Percentiles rank a stretch among this genome's conserved stretches.
Evolutionary conservation across 371 early-diverging fungal species (phyloP).

Genomic region (Apophysomyces sp.): DNA sequence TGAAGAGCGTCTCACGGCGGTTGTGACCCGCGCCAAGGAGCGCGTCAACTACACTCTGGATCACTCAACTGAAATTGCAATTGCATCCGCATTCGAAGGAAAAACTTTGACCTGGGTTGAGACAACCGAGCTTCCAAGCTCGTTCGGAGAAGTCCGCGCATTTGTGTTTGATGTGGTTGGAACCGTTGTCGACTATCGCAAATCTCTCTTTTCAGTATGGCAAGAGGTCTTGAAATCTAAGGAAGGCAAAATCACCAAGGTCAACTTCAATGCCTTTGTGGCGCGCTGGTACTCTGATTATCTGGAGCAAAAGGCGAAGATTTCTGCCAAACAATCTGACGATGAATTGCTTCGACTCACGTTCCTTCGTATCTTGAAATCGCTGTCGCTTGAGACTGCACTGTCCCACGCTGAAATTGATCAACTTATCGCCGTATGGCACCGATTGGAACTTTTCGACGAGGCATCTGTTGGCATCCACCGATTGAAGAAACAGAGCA

Average conservation of each 20-base stretch:
- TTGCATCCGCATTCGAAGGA: conserved; percentile 38
- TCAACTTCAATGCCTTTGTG: conserved; percentile 23
- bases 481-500: conserved; percentile 29
- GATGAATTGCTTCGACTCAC: conserved; percentile 17
- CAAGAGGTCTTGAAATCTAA: conserved; percentile 11
- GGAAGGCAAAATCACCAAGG: conserved; percentile 12
- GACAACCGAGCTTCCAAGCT: conserved; percentile 28
- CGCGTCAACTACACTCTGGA: conserved; percentile 22
- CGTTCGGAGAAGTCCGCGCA: conserved; percentile 32
- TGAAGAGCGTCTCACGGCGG: conserved; percentile 13
- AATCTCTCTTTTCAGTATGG: conserved; percentile 26
- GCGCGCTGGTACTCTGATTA: conserved; percentile 29
- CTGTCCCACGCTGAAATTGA: conserved; percentile 26
- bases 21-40: conserved; percentile 24
- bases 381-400: conserved; percentile 14
- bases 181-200: conserved; percentile 31
- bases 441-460: conserved; percentile 24
- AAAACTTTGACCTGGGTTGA: conserved; percentile 40
- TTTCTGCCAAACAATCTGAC: conserved; percentile 17
- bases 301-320: conserved; percentile 23
- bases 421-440: conserved; percentile 27
- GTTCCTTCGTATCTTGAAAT: conserved; percentile 23
- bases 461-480: conserved; percentile 33
- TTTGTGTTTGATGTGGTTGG: conserved; percentile 43
- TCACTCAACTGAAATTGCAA: conserved; percentile 18